Evolutionary conservation across 192 early-diverging fungal genomes (phyloP).

Genomic region (Linnemannia schmuckeri): DNA sequence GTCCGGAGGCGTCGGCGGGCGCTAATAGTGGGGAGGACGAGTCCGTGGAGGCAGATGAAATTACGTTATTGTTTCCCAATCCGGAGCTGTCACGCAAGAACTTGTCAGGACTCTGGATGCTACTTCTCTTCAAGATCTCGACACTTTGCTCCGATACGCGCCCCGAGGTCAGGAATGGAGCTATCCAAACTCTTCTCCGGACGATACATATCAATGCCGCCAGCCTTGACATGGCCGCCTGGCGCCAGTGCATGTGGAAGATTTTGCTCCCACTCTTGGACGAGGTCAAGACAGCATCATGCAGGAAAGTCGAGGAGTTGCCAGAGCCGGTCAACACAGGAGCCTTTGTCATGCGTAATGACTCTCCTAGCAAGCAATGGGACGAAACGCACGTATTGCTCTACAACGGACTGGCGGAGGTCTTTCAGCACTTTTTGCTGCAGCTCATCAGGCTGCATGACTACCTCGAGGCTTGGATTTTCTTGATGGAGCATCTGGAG

Average conservation of each 20-base stretch:
- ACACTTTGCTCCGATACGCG: slow-evolving; percentile 86
- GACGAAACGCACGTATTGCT: slow-evolving; percentile 90
- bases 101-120: slow-evolving; percentile 88
- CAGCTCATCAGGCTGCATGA: slow-evolving; percentile 70
- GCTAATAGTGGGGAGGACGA: background rate
- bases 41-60: slow-evolving; percentile 32
- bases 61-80: slow-evolving; percentile 55
- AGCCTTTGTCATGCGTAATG: slow-evolving; percentile 46
- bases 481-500: slow-evolving; percentile 82
- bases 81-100: slow-evolving; percentile 46
- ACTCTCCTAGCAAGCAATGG: slow-evolving; percentile 82
- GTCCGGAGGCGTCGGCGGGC: slow-evolving; percentile 39
- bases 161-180: slow-evolving; percentile 93
- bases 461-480: slow-evolving; percentile 77
- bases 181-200: slow-evolving; percentile 95
- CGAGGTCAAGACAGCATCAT: slow-evolving; percentile 69
- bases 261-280: slow-evolving; percentile 88
- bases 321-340: slow-evolving; percentile 39
- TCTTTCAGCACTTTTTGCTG: slow-evolving; percentile 75
- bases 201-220: slow-evolving; percentile 92
- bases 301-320: slow-evolving; percentile 59
- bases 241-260: slow-evolving; percentile 89
- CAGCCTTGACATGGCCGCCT: slow-evolving; percentile 76
- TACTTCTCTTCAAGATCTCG: slow-evolving; percentile 86
- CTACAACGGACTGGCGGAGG: slow-evolving; percentile 75